A percentile compares a stretch with the other conserved stretches of the same genome.
phyloP scores from a whole-genome alignment of 2,329 filamentous ascomycete species.

The Iodosphaeria phyllophila region DNA sequence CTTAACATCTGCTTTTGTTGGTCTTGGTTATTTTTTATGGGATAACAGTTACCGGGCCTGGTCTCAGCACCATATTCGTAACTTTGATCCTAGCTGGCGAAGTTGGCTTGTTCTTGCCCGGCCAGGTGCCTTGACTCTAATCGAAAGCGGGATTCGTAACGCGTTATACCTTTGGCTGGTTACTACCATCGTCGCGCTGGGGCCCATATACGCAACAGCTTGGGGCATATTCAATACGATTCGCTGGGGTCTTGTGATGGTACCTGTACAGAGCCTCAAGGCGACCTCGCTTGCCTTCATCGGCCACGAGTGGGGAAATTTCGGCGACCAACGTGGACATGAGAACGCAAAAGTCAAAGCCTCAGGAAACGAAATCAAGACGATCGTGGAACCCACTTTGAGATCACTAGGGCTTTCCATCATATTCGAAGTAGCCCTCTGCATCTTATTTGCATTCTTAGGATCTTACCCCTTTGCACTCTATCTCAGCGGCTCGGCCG shows the following conservation, averaged over 20 bases:
- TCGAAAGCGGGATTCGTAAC: conserved; percentile 49
- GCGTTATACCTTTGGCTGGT: conserved; percentile 55
- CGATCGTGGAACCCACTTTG: too few relatives aligned
- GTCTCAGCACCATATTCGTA: too few relatives aligned
- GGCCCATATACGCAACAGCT: conserved; percentile 46
- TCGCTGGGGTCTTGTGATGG: conserved; percentile 57
- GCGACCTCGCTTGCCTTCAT: conserved; percentile 45
- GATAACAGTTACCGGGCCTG: conserved; percentile 12
- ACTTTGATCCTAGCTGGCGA: conserved; percentile 16
- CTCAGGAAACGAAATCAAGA: too few relatives aligned
- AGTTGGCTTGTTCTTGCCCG: conserved; percentile 30
- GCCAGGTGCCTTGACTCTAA: conserved; percentile 39
- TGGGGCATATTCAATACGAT: conserved; percentile 63
- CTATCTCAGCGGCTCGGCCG: conserved; percentile 37
- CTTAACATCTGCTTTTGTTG: conserved; percentile 30
- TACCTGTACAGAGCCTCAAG: conserved; percentile 49
- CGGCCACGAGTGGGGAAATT: conserved; percentile 44
- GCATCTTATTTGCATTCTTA: conserved; percentile 38
- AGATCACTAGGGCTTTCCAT: too few relatives aligned
- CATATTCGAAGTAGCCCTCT: too few relatives aligned
- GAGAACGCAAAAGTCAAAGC: too few relatives aligned
- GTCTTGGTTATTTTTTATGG: conserved; percentile 40
- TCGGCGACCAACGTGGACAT: too few relatives aligned
- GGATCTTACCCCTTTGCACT: conserved; percentile 41
- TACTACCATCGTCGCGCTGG: conserved; percentile 41